Base-by-base conservation (phyloP, 208 protist genomes). In the Crithidia brevicula region DNA sequence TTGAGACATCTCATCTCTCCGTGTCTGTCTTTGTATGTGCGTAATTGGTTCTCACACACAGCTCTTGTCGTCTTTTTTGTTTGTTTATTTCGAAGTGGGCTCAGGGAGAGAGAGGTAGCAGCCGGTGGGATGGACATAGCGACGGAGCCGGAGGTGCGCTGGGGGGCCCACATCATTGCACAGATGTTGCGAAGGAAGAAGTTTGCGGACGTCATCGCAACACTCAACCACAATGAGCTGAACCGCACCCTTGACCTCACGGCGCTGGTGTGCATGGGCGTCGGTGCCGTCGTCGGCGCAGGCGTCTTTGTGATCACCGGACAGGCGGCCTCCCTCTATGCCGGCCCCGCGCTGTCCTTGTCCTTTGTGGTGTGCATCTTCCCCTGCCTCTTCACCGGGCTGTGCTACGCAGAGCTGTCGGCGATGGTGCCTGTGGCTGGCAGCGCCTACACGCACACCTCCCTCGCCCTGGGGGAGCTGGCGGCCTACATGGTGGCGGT, bases 401-500 rank as follows among this genome's bases (percentile, higher is more conserved):
- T 74, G 30, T 74, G 60, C 59, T 67, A 63, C 20, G 52, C 68
- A 8, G 60, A 67, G 60, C 52, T 68, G 11, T 61, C 60, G 0
- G 34, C 60, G 40, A 67, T 74, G 52, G 43, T 63, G 42, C 52
- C 68, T 3, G 52, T 63, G 42, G 60, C 43, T 0, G 68, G 60
- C 28, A 63, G 43, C 51, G 43, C 60, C 60, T 67, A 61, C 68
- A 74, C 60, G 11, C 54, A 61, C 45, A 45, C 42, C 33, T 56
- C 42, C 22, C 50, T 74, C 1, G 60, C 60, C 0, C 47, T 67
- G 6, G 50, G 59, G 5, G 51, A 58, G 52, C 60, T 74, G 25
- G 59, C 60, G 5, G 60, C 60, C 20, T 74, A 34, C 68, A 50
- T 67, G 68, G 52, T 74, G 42, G 68, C 68, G 22, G 60, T 63